Conservation (phyloP, 2,329 filamentous ascomycete species). For the Magnaporthales sp. region DNA sequence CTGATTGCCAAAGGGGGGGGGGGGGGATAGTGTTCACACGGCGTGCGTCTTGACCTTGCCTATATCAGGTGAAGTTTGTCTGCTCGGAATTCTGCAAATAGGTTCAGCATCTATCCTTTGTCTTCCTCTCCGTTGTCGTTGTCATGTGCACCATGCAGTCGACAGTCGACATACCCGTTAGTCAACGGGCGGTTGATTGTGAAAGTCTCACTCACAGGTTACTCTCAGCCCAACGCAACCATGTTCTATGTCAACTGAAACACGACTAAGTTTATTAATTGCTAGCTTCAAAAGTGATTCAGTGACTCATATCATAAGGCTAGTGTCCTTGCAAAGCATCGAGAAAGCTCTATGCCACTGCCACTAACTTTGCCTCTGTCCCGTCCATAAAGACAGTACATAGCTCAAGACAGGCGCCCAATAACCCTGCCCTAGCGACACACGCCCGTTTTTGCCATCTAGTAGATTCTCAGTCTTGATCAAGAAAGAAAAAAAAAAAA, state of each 20-base stretch:
- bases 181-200: not conserved
- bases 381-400: not conserved
- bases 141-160: not conserved
- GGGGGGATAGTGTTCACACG: too few species aligned
- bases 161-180: not conserved
- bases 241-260: not conserved
- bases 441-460: conserved; percentile 8
- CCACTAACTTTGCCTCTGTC: too few species aligned
- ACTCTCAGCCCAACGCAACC: not conserved
- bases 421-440: conserved; percentile 6
- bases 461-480: conserved; percentile 10
- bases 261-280: not conserved
- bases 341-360: too few species aligned
- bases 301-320: too few species aligned
- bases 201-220: too few species aligned
- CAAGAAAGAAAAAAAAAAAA: not conserved
- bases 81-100: not conserved
- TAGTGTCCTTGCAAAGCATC: too few species aligned
- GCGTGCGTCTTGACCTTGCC: not conserved
- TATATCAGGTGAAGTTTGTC: not conserved
- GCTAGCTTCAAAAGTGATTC: not conserved
- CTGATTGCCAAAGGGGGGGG: too few species aligned
- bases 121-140: not conserved
- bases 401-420: not conserved
- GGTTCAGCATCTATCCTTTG: not conserved